phyloP scores from a whole-genome alignment of 768 basidiomycete genomes.

The Mycena polygramma region DNA sequence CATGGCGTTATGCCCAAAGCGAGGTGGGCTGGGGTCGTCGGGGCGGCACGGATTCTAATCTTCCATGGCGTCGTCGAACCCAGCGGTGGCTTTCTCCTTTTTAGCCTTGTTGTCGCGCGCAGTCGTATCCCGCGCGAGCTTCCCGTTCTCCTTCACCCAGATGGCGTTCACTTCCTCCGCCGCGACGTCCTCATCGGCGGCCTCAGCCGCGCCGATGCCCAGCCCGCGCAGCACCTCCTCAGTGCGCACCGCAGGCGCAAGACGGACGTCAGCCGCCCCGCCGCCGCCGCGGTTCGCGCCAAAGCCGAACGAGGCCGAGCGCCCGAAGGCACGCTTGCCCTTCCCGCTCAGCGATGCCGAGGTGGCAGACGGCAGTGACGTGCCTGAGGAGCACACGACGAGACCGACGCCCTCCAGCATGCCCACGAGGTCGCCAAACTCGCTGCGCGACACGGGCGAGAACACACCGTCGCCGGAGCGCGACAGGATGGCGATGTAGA shows the following conservation, averaged over 20 bases:
- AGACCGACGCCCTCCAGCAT: conserved; percentile 83
- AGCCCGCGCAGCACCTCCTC: conserved; percentile 82
- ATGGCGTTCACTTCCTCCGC: conserved; percentile 67
- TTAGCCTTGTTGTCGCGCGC: conserved; percentile 45
- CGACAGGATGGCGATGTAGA: conserved; percentile 71
- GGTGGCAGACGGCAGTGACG: conserved; percentile 40
- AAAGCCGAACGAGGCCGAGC: conserved; percentile 69
- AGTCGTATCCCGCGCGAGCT: conserved; percentile 59
- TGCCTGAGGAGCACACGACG: conserved; percentile 56
- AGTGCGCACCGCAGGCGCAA: conserved; percentile 72
- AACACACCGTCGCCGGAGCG: conserved; percentile 69
- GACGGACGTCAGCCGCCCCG: conserved; percentile 58
- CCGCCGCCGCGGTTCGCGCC: conserved; percentile 52
- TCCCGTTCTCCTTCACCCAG: conserved; percentile 64
- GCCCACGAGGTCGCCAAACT: conserved; percentile 79
- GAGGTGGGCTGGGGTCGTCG: not conserved
- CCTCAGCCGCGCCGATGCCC: conserved; percentile 56
- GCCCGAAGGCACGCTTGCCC: conserved; percentile 65
- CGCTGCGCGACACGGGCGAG: conserved; percentile 77
- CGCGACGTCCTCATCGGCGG: conserved; percentile 51
- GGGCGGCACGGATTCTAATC: conserved; percentile 45
- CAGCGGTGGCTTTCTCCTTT: conserved; percentile 41
- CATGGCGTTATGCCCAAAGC: conserved; percentile 29
- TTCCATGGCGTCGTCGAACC: conserved; percentile 61
- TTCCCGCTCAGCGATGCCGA: conserved; percentile 58